Evolutionary conservation across 1,284 basidiomycete genomes (phyloP), one percentile per base, ranked within the genome.

Genomic region (Ustilago loliicola): DNA sequence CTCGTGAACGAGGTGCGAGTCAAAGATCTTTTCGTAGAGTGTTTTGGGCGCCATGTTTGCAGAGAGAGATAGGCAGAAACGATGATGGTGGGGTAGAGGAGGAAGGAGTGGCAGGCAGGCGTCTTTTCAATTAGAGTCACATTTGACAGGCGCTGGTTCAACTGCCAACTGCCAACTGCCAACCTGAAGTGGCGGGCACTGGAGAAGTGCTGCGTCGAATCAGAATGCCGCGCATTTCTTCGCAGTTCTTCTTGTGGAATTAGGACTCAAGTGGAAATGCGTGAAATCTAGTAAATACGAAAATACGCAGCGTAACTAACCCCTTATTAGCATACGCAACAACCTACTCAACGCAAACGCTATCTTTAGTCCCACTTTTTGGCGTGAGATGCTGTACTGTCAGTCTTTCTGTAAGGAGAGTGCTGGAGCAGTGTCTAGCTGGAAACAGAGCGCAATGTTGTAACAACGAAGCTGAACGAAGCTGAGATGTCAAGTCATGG

Each of bases 21-120:
- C 84, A 48, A 84, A 86, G 75, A 85, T 83, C 65, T 86, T 86
- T 51, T 86, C 61, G 74, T 85, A 86, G 25, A 86, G 74, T 27
- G 84, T 86, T 60, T 60, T 71, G 47, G 73, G 68, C 27, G 68
- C 73, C 73, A 76, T 76, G 48, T 61, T 76, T 68, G 68, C 57
- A 27, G 30, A 15, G 21, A 50, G 23, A 42, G 48, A 17, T 17
- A 52, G 32, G 45, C 21, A 34, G 30, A 23, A 21, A 60, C 34
- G 61, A 54, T 52, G 65, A 40, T 51, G 61, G 10, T 51, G 50
- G n/a, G 9, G n/a, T 59, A 55, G 25, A 45, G n/a, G 42, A 29
- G 8, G 38, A 27, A 19, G 47, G 30, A 30, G 25, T n/a, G 32
- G 13, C 21, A 29, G 15, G 40, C 7, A n/a, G 21, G n/a, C n/a